Evolutionary conservation across 306 rosid species (phyloP).

Genomic region (Cicer pinnatifidum): DNA sequence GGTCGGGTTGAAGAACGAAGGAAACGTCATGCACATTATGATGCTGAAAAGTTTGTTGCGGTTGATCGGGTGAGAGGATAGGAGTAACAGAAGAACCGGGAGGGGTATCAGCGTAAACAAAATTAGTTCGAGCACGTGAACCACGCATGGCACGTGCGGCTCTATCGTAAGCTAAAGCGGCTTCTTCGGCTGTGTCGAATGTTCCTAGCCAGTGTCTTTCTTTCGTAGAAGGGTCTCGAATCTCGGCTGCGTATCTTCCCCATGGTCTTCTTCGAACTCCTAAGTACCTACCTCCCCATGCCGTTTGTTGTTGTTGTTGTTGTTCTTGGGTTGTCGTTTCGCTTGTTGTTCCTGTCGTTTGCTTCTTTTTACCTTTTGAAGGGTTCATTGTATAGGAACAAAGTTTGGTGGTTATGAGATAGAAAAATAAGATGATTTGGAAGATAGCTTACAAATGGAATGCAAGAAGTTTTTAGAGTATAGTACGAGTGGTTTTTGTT

Average conservation of each 20-base stretch:
- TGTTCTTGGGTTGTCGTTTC: slow-evolving; percentile 33
- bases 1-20: slow-evolving; percentile 30
- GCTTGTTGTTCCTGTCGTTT: slow-evolving; percentile 35
- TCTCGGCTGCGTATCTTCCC: slow-evolving; percentile 67
- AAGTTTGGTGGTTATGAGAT: neutral
- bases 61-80: slow-evolving; percentile 53
- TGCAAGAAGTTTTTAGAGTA: neutral
- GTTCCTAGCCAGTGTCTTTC: slow-evolving; percentile 66
- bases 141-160: slow-evolving; percentile 70
- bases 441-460: slow-evolving; percentile 34
- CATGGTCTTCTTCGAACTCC: slow-evolving; percentile 66
- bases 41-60: neutral
- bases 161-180: slow-evolving; percentile 60
- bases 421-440: neutral
- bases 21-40: slow-evolving; percentile 36
- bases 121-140: slow-evolving; percentile 64
- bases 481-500: slow-evolving; percentile 3
- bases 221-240: slow-evolving; percentile 62
- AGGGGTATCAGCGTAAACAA: slow-evolving; percentile 55
- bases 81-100: slow-evolving; percentile 60
- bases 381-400: slow-evolving; percentile 40
- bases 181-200: slow-evolving; percentile 67
- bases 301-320: slow-evolving; percentile 44
- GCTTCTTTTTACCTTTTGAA: slow-evolving; percentile 51
- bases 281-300: slow-evolving; percentile 61